Evolutionary conservation across 495 filamentous ascomycete genomes (phyloP).

Genomic region (Aspergillus coremiiformis): DNA sequence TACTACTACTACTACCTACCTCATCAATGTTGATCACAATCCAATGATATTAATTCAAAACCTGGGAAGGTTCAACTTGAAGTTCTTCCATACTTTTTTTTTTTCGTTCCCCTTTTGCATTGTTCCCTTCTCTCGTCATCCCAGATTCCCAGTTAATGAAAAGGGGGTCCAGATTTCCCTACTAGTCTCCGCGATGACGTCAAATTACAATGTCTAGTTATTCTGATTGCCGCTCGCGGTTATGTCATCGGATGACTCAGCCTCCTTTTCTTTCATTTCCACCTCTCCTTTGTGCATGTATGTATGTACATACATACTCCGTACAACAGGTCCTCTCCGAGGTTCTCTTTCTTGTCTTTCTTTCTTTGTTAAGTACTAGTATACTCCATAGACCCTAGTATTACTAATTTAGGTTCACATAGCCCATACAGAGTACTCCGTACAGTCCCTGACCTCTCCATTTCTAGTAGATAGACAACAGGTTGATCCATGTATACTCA

Average conservation of each 20-base stretch:
- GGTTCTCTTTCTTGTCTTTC: no score
- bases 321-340: background rate
- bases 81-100: background rate
- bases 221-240: background rate
- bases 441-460: no score
- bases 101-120: background rate
- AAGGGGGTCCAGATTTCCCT: background rate
- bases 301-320: no score
- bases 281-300: background rate
- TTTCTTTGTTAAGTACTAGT: no score
- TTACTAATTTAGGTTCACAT: no score
- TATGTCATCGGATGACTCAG: constrained; percentile 16
- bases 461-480: no score
- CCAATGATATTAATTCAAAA: background rate
- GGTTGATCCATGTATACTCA: no score
- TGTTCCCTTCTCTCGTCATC: background rate
- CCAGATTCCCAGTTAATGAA: no score
- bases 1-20: no score
- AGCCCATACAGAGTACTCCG: no score
- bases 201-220: background rate
- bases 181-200: constrained; percentile 9
- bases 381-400: no score
- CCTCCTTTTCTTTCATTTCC: background rate
- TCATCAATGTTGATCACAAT: background rate
- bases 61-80: background rate